A percentile compares a stretch with the other conserved stretches of the same genome.
phyloP scores from a whole-genome alignment of 2,329 filamentous ascomycete genomes.

The Pseudophaeomoniella oleicola region DNA sequence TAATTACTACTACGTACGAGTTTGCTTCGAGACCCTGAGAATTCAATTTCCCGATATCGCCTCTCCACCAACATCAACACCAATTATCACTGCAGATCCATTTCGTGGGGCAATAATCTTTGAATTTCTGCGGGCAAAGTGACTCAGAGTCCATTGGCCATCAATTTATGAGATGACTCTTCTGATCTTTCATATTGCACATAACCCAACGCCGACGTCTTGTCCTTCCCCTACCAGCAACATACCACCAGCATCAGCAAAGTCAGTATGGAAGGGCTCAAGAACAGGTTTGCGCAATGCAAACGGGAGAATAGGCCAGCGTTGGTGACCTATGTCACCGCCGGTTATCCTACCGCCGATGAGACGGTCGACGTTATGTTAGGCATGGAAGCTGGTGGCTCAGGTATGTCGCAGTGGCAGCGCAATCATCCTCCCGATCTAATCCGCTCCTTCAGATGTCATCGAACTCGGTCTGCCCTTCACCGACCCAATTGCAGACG shows the following conservation, averaged over 20 bases:
- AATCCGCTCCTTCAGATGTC: conserved; percentile 44
- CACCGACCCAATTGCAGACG: conserved; percentile 95
- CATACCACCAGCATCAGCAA: no score
- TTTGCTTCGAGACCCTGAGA: no score
- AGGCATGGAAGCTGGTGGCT: conserved; percentile 81
- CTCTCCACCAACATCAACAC: no score
- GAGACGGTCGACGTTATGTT: conserved; percentile 74
- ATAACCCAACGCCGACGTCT: no score
- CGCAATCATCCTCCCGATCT: background rate
- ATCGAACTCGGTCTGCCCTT: conserved; percentile 95
- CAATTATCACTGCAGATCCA: no score
- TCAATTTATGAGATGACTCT: background rate
- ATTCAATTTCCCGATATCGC: no score
- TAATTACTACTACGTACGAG: no score
- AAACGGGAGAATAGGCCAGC: conserved; percentile 53
- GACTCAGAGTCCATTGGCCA: no score
- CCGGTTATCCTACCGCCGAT: conserved; percentile 72
- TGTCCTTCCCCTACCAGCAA: no score
- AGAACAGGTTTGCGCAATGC: conserved; percentile 41
- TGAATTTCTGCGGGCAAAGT: no score
- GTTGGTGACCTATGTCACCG: conserved; percentile 90
- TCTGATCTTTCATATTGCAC: no score
- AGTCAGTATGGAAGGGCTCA: conserved; percentile 42
- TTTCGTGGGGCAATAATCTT: background rate
- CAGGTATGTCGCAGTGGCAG: conserved; percentile 43